Evolutionary conservation across 1,284 basidiomycete species (phyloP), one percentile per base, ranked within the genome.

Genomic region (Melampsora allii-populina): DNA sequence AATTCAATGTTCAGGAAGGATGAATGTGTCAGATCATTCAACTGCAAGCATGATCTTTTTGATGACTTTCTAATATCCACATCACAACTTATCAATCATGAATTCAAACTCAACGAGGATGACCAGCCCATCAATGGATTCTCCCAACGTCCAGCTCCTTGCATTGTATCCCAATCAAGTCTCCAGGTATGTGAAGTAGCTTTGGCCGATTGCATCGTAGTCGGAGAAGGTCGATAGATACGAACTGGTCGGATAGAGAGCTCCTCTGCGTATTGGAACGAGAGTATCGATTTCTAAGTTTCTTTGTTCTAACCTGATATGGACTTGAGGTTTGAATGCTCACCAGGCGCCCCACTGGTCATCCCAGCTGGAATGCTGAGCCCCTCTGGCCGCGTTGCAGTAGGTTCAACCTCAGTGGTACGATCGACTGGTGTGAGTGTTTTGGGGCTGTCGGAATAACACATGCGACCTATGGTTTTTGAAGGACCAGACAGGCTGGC

Each of bases 111-210:
- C 53, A 56, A 92, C 91, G 89, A 91, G 83, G 88, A 91, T 0
- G 94, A 94, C 87, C 88, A 98, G 72, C 95, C 95, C 91, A 98
- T 98, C 79, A 98, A 83, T n/a, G 93, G 92, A 82, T 98, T 98
- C 86, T 97, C 94, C 95, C 95, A 98, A 76, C 95, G 86, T 14
- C 91, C 94, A 42, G 87, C 88, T 58, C 94, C 92, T 77, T 88
- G 88, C 21, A 98, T 84, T 75, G 89, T 89, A 79, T 98, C 95
- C 85, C 90, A 98, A 83, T 98, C 95, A 80, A 98, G 88, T 77
- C 92, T 86, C 95, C 95, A 98, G 79, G 89, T 87, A 79, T 89
- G 87, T 27, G 88, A 88, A 83, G 95, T 94, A 66, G 88, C 89
- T 61, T 88, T 86, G 66, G 92, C 94, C 66, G 91, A 94, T 83